Percentiles rank a stretch among this genome's conserved stretches.
Evolutionary conservation across 2,329 filamentous ascomycete species (phyloP).

Genomic region (Epichloe festucae): DNA sequence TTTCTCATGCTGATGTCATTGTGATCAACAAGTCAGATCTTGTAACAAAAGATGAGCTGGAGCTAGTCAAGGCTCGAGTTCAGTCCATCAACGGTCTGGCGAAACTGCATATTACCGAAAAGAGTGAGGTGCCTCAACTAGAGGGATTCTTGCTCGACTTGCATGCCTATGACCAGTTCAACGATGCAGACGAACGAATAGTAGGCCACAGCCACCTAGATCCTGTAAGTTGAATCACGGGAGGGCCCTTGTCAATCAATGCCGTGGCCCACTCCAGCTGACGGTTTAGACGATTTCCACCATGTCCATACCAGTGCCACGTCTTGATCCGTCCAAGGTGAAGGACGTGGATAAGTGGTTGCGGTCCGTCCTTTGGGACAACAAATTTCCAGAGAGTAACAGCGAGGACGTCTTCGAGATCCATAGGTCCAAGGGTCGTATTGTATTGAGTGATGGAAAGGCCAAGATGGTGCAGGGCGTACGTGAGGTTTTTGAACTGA

Average conservation of each 20-base stretch:
- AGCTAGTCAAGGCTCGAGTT: slow-evolving; percentile 57
- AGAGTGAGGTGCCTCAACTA: slow-evolving; percentile 66
- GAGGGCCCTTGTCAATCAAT: background rate
- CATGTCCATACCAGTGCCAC: slow-evolving; percentile 54
- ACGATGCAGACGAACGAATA: slow-evolving; percentile 53
- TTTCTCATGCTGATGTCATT: slow-evolving; percentile 91
- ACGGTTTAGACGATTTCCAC: slow-evolving; percentile 65
- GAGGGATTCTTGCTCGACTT: slow-evolving; percentile 82
- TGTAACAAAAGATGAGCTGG: slow-evolving; percentile 56
- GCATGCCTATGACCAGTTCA: slow-evolving; percentile 81
- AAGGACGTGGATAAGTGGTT: slow-evolving; percentile 66
- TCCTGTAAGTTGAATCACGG: slow-evolving; percentile 41
- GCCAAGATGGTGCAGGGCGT: slow-evolving; percentile 82
- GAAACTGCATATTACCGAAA: slow-evolving; percentile 67
- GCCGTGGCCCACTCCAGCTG: slow-evolving; percentile 5
- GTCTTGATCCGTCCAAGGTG: slow-evolving; percentile 45
- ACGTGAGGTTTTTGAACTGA: slow-evolving; percentile 83
- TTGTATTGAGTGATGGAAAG: slow-evolving; percentile 51
- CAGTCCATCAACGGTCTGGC: slow-evolving; percentile 81
- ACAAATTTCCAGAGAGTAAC: slow-evolving; percentile 37
- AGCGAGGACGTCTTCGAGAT: slow-evolving; percentile 51
- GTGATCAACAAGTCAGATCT: slow-evolving; percentile 90
- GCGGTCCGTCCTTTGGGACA: slow-evolving; percentile 73
- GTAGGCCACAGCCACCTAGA: slow-evolving; percentile 89
- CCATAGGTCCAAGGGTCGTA: slow-evolving; percentile 73